Evolutionary conservation across 768 basidiomycete species (phyloP).

Genomic region (Clavulina sp.): DNA sequence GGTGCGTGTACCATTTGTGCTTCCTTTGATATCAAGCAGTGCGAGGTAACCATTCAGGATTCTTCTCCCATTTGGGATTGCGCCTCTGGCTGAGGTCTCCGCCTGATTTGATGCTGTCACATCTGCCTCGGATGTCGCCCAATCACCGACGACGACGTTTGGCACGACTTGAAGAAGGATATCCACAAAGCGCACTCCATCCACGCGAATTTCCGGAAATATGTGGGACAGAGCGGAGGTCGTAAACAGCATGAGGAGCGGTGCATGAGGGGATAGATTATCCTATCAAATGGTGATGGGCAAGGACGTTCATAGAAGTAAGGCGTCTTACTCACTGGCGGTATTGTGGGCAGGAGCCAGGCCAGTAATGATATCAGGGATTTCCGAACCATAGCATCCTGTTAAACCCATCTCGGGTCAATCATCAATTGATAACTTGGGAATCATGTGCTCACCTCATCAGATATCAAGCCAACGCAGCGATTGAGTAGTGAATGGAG

Average conservation of each 20-base stretch:
- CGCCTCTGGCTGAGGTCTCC: conserved; percentile 6
- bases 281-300: conserved; percentile 27
- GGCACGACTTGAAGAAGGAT: conserved; percentile 58
- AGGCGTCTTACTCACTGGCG: conserved; percentile 27
- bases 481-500: conserved; percentile 39
- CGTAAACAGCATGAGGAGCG: conserved; percentile 63
- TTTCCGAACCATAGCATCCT: conserved; percentile 75
- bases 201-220: conserved; percentile 85
- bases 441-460: conserved; percentile 45
- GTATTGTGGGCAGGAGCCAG: conserved; percentile 54
- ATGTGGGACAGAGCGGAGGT: conserved; percentile 89
- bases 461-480: conserved; percentile 54
- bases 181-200: conserved; percentile 67
- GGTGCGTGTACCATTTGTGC: conserved; percentile 6
- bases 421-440: conserved; percentile 1
- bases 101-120: not conserved
- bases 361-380: conserved; percentile 44
- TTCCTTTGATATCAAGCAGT: conserved; percentile 47
- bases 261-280: conserved; percentile 52
- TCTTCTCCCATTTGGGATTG: conserved; percentile 36
- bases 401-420: conserved; percentile 4
- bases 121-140: conserved; percentile 24
- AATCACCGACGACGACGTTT: conserved; percentile 44
- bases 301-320: not conserved
- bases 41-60: conserved; percentile 67